Conservation (phyloP, 495 filamentous ascomycete genomes). For the Neurospora sp. region DNA sequence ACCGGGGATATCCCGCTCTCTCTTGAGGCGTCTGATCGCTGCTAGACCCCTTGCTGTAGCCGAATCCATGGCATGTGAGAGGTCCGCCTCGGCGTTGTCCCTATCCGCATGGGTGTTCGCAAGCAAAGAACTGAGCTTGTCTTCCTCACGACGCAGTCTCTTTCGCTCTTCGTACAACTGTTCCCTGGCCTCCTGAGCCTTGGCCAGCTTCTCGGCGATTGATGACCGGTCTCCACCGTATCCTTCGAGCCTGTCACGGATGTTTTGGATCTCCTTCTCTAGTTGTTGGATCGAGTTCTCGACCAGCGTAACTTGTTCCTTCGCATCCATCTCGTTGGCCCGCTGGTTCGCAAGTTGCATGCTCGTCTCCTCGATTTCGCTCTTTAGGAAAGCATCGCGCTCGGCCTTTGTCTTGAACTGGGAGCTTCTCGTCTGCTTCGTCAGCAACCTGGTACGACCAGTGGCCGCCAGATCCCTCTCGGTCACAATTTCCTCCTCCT, state of each 20-base stretch:
- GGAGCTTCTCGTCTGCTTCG: slow-evolving; percentile 86
- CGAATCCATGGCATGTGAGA: slow-evolving; percentile 81
- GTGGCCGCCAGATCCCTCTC: slow-evolving; percentile 68
- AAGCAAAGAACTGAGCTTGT: slow-evolving; percentile 71
- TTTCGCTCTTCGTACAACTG: slow-evolving; percentile 80
- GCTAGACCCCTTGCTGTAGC: slow-evolving; percentile 75
- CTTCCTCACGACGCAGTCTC: slow-evolving; percentile 82
- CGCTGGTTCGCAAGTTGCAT: slow-evolving; percentile 65
- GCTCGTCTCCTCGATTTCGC: slow-evolving; percentile 74
- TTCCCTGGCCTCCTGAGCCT: slow-evolving; percentile 72
- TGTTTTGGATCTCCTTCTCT: slow-evolving; percentile 58
- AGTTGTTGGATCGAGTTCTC: slow-evolving; percentile 58
- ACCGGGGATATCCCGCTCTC: slow-evolving; percentile 66
- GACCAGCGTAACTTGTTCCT: slow-evolving; percentile 73
- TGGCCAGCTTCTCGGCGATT: slow-evolving; percentile 60
- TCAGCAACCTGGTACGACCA: slow-evolving; percentile 69
- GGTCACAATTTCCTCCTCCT: slow-evolving; percentile 59
- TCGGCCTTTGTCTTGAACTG: slow-evolving; percentile 82
- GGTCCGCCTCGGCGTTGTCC: slow-evolving; percentile 60
- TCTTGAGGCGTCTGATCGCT: slow-evolving; percentile 69
- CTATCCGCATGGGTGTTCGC: slow-evolving; percentile 62
- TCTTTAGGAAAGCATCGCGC: slow-evolving; percentile 72
- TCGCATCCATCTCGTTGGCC: slow-evolving; percentile 67
- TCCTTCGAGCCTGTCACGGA: slow-evolving; percentile 67
- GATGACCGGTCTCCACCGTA: slow-evolving; percentile 62